Base-by-base conservation (phyloP, 805 yeast genomes). In the Yamadazyma sp. region DNA sequence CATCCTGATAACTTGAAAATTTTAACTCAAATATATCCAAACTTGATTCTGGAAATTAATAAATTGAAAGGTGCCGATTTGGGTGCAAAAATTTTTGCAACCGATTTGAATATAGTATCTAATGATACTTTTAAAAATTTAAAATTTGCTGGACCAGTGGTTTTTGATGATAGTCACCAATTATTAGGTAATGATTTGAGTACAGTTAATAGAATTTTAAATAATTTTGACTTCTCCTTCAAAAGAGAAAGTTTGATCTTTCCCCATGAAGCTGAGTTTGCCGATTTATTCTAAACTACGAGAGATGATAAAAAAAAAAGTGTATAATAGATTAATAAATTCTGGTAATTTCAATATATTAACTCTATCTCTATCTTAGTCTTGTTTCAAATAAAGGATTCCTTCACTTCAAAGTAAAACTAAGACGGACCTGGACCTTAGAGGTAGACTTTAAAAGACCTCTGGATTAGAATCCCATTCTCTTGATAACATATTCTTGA, bases 401-500 rank as follows among this genome's bases (percentile, higher is more conserved):
- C n/a, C n/a, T n/a, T n/a, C n/a, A n/a, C n/a, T n/a, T n/a, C n/a
- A n/a, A n/a, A n/a, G n/a, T n/a, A n/a, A n/a, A n/a, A n/a, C n/a
- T n/a, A n/a, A n/a, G n/a, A n/a, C n/a, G n/a, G n/a, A n/a, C n/a
- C n/a, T n/a, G n/a, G n/a, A n/a, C n/a, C n/a, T n/a, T n/a, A n/a
- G n/a, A n/a, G n/a, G n/a, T n/a, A n/a, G n/a, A n/a, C n/a, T n/a
- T n/a, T n/a, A n/a, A n/a, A n/a, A n/a, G n/a, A n/a, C n/a, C n/a
- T n/a, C n/a, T n/a, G n/a, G n/a, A n/a, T 35, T 53, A 75, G 27
- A 71, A 65, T 1, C 89, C 93, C 95, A 93, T 93, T 60, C 98
- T 75, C 57, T 80, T 81, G 30, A 89, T 79, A 30, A 93, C 94
- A 56, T 93, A 93, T 52, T 80, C 77, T 58, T 93, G 98, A 1